Conservation (phyloP, 202 grass and related monocot genomes). For the Cymbopogon flexuosus region DNA sequence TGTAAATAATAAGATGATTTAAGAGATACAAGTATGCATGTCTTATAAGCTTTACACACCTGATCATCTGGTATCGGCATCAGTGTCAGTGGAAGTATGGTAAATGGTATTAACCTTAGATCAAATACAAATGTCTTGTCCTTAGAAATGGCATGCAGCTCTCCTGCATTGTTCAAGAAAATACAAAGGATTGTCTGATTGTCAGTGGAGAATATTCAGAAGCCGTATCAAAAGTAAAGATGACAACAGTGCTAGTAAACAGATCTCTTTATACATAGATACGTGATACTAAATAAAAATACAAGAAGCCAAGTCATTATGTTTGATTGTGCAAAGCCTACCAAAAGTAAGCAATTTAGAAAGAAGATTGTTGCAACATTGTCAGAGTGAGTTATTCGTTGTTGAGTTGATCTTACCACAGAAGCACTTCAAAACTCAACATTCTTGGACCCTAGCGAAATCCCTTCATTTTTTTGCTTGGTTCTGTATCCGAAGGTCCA, state of each 20-base stretch:
- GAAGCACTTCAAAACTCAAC: conserved; percentile 6
- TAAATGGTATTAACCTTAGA: conserved; percentile 19
- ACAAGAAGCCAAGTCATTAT: background rate
- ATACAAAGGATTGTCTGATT: background rate
- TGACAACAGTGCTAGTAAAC: background rate
- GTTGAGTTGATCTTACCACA: conserved; percentile 23
- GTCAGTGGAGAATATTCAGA: background rate
- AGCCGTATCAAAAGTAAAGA: background rate
- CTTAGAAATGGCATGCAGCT: too few species aligned
- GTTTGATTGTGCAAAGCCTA: conserved; percentile 18
- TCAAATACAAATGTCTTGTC: background rate
- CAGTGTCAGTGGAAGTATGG: background rate
- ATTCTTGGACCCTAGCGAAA: background rate
- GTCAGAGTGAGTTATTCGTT: background rate
- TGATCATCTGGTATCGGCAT: background rate
- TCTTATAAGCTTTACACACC: conserved; percentile 29
- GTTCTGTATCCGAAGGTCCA: background rate
- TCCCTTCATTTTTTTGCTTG: background rate
- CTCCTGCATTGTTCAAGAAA: too few species aligned
- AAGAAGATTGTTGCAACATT: background rate
- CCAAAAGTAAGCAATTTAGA: background rate
- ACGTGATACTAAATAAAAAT: background rate
- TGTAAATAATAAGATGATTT: background rate
- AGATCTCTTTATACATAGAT: background rate
- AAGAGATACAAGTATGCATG: background rate